Conservation (phyloP, 2,329 filamentous ascomycete species). For the Aspergillus neotritici region DNA sequence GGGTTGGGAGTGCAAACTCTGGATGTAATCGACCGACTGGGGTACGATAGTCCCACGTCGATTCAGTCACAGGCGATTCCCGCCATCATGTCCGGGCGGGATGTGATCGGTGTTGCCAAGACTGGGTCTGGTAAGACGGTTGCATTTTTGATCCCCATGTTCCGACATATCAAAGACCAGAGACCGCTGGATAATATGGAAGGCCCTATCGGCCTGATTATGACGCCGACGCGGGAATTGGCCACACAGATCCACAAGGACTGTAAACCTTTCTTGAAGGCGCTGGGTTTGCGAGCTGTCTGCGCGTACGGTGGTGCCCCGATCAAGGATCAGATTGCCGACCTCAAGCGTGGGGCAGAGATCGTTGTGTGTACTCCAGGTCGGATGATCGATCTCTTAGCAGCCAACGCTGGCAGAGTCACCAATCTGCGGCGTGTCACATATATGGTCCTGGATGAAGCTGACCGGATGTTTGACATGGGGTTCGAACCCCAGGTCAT, state of each 20-base stretch:
- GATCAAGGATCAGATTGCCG: conserved; percentile 95
- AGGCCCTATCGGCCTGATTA: conserved; percentile 79
- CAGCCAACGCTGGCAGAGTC: conserved; percentile 88
- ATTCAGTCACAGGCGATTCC: conserved; percentile 96
- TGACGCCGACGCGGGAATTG: conserved; percentile 91
- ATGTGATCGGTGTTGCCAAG: conserved; percentile 94
- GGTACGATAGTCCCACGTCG: conserved; percentile 82
- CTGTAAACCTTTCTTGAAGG: conserved; percentile 89
- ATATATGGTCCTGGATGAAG: conserved; percentile 93
- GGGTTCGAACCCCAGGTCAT: conserved; percentile 97
- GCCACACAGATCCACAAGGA: conserved; percentile 91
- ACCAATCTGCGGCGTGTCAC: conserved; percentile 85
- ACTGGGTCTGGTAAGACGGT: conserved; percentile 97
- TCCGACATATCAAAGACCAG: conserved; percentile 95
- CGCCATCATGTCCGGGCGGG: conserved; percentile 89
- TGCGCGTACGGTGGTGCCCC: conserved; percentile 93
- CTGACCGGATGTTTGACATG: conserved; percentile 99
- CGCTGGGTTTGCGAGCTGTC: conserved; percentile 75
- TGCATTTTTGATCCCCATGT: conserved; percentile 93
- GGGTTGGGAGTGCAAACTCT: conserved; percentile 81
- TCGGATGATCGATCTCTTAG: conserved; percentile 89
- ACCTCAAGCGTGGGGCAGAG: conserved; percentile 89
- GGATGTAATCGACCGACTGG: conserved; percentile 73
- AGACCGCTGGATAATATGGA: conserved; percentile 73
- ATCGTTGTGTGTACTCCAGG: conserved; percentile 94